These are phyloP conservation scores for Xylariomycetidae sp. DNA, from an alignment of 2,329 filamentous ascomycete species.

Conservation along the genomic window DNA sequence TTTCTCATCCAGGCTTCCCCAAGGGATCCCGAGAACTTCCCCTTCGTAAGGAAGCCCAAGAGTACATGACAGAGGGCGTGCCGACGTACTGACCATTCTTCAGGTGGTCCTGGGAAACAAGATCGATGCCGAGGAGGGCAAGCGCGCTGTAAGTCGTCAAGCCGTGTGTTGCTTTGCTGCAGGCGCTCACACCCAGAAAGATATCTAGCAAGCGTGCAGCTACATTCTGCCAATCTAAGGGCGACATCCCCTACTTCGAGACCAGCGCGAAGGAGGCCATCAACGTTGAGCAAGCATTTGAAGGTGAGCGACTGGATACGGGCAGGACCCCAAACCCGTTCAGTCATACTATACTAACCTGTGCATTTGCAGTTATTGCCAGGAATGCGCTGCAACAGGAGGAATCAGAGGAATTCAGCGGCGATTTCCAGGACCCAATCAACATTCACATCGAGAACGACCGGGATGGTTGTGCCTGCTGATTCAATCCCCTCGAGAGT, in stretches of 20 bases:
- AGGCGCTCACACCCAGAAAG: no score
- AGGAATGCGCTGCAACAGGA: slow-evolving; percentile 93
- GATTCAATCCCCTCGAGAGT: no score
- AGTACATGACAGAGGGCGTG: no score
- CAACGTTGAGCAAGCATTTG: slow-evolving; percentile 83
- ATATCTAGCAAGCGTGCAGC: slow-evolving; percentile 94
- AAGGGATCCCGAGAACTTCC: slow-evolving; percentile 93
- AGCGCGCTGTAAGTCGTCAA: slow-evolving; percentile 69
- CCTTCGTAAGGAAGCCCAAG: slow-evolving; percentile 81
- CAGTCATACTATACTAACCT: slow-evolving; percentile 2
- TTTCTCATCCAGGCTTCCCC: slow-evolving; percentile 97
- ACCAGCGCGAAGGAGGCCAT: slow-evolving; percentile 98
- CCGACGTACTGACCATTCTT: slow-evolving; percentile 1
- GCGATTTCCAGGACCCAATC: slow-evolving; percentile 96
- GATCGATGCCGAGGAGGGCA: slow-evolving; percentile 97
- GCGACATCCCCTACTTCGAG: slow-evolving; percentile 97
- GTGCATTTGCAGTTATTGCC: slow-evolving; percentile 70
- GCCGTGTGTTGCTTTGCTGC: no score
- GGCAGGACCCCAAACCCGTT: background rate
- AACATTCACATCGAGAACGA: slow-evolving; percentile 96
- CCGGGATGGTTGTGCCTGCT: slow-evolving; percentile 84
- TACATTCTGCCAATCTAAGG: slow-evolving; percentile 97
- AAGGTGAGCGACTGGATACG: slow-evolving; percentile 43
- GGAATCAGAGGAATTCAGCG: slow-evolving; percentile 95
- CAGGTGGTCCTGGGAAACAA: slow-evolving; percentile 97